Percentiles rank a stretch among this genome's conserved stretches.
Conservation (phyloP, 352 stramenopile species). For the Phytophthora brassicae region DNA sequence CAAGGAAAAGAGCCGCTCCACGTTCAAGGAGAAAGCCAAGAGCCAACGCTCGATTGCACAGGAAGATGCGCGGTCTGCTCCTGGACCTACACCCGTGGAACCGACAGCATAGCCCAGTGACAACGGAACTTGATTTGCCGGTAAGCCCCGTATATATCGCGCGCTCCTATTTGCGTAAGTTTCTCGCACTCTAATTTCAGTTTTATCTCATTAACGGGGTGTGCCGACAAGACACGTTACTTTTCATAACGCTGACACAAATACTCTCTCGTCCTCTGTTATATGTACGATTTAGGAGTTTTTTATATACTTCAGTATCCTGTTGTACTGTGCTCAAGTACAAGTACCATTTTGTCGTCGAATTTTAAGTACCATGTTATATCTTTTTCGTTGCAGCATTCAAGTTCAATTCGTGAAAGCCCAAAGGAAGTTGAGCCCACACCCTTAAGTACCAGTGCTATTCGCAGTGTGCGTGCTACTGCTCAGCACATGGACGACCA, state of each 20-base stretch:
- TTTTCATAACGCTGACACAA: slow-evolving; percentile 17
- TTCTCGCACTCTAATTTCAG: slow-evolving; percentile 11
- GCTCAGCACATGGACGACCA: slow-evolving; percentile 9
- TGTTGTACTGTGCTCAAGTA: no score
- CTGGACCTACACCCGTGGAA: not conserved
- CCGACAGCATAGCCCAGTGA: slow-evolving; percentile 8
- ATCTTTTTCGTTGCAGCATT: not conserved
- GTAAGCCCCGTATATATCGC: slow-evolving; percentile 26
- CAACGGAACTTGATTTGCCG: slow-evolving; percentile 6
- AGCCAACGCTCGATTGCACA: slow-evolving; percentile 24
- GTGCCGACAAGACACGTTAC: slow-evolving; percentile 18
- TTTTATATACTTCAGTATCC: no score
- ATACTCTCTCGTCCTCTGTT: not conserved
- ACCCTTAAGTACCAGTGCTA: slow-evolving; percentile 2
- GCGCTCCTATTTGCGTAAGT: slow-evolving; percentile 27
- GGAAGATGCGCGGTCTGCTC: slow-evolving; percentile 3
- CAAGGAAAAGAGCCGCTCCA: slow-evolving; percentile 40
- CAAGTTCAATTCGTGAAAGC: not conserved
- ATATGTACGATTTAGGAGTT: no score
- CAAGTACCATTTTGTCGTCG: no score
- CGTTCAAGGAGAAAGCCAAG: slow-evolving; percentile 46
- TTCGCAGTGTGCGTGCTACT: slow-evolving; percentile 9
- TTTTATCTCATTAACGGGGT: slow-evolving; percentile 5
- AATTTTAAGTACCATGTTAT: no score
- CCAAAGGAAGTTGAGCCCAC: no score